Evolutionary conservation across 1,284 basidiomycete genomes (phyloP).

Genomic region (Malassezia yamatoensis): DNA sequence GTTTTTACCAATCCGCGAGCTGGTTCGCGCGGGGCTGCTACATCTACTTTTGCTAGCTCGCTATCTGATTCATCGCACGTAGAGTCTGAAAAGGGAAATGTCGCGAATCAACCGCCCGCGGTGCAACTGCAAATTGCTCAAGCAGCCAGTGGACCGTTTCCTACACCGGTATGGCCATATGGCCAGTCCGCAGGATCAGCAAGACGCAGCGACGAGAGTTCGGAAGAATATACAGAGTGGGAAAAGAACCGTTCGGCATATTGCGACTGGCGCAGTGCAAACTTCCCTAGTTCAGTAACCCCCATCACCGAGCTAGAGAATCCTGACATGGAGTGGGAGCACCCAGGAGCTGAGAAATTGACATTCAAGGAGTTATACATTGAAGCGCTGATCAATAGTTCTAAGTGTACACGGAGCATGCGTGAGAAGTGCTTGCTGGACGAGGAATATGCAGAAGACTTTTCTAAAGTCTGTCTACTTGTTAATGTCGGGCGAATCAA

Average conservation of each 20-base stretch:
- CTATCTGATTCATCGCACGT: not conserved
- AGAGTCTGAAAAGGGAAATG: conserved; percentile 5
- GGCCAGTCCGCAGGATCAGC: conserved; percentile 35
- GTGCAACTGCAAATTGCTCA: conserved; percentile 13
- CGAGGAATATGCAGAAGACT: conserved; percentile 67
- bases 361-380: conserved; percentile 76
- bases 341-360: conserved; percentile 32
- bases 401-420: conserved; percentile 73
- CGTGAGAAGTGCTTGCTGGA: conserved; percentile 72
- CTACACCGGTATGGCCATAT: conserved; percentile 36
- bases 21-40: conserved; percentile 13
- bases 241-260: conserved; percentile 8
- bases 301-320: conserved; percentile 6
- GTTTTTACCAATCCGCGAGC: conserved; percentile 61
- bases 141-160: conserved; percentile 14
- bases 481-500: conserved; percentile 88
- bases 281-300: conserved; percentile 14
- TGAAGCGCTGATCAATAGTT: conserved; percentile 64
- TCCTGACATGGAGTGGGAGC: conserved; percentile 24
- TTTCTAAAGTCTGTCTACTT: conserved; percentile 66
- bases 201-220: conserved; percentile 31
- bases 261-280: conserved; percentile 10
- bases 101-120: conserved; percentile 5
- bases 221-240: conserved; percentile 28
- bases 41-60: conserved; percentile 16